These are phyloP conservation scores for Monoraphidium neglectum DNA, from an alignment of 139 green algal species.

Conservation along the genomic window DNA sequence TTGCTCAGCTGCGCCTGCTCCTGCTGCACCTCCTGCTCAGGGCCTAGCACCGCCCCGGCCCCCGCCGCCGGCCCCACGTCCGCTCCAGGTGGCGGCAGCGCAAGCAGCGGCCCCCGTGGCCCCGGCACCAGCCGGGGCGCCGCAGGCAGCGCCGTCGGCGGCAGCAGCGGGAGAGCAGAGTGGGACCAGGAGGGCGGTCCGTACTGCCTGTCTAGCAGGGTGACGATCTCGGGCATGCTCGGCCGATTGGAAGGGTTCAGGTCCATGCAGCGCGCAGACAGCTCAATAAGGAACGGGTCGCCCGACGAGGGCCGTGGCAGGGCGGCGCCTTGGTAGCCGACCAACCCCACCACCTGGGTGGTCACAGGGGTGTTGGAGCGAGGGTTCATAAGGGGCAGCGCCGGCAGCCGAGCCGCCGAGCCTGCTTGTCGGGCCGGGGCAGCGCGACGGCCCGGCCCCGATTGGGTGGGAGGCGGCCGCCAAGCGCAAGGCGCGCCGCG, in stretches of 20 bases:
- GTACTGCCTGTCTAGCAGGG: constrained; percentile 27
- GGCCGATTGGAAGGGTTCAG: neutral
- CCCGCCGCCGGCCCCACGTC: too few species aligned
- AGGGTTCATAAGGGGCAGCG: neutral
- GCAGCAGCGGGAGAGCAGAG: constrained; percentile 20
- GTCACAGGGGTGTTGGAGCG: neutral
- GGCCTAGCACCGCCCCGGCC: too few species aligned
- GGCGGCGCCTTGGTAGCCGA: neutral
- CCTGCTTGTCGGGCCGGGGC: neutral
- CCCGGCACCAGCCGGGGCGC: neutral
- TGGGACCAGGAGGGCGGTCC: constrained; percentile 18
- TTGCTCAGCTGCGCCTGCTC: too few species aligned
- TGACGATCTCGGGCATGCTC: neutral
- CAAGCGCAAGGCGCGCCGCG: neutral
- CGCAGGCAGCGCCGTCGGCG: constrained; percentile 1
- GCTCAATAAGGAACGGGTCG: neutral
- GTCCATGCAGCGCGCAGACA: neutral
- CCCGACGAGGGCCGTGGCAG: constrained; percentile 11
- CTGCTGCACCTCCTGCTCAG: too few species aligned
- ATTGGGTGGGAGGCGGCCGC: neutral
- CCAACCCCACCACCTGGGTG: constrained; percentile 8
- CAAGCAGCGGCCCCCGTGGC: neutral
- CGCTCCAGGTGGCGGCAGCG: neutral
- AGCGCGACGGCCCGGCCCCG: neutral
- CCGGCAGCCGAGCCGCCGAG: neutral